Evolutionary conservation across 1,284 basidiomycete species (phyloP), one percentile per base, ranked within the genome.

Genomic region (Grifola frondosa): DNA sequence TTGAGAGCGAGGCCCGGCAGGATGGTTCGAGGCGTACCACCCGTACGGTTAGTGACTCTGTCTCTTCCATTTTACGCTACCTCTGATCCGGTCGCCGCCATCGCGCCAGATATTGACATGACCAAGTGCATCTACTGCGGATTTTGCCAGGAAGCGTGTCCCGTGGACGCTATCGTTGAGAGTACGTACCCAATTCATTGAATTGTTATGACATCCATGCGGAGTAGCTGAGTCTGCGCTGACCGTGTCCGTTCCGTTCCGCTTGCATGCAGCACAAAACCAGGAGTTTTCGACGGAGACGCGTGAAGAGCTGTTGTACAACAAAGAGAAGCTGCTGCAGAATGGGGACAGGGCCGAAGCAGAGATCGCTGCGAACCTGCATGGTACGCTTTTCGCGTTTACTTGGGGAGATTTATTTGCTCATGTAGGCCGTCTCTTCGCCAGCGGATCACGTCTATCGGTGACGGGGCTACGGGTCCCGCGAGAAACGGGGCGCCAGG

Each of bases 81-180:
- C 29, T 25, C 37, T 28, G 37, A 48, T 33, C 26, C 37, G 32
- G 31, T n/a, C n/a, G n/a, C n/a, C n/a, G n/a, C n/a, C n/a, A n/a
- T n/a, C n/a, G 44, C 44, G 40, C 15, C 50, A 93, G 91, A 97
- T 70, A 93, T 97, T 61, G 96, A 98, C 68, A 98, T 90, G 87
- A 90, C 88, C 43, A 90, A 84, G 77, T 97, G 95, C 70, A 97
- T 98, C 63, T 97, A 97, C 75, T 97, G 94, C 68, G 92, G 93
- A 47, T 95, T 95, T 77, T 95, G 93, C 70, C 94, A 97, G 71
- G 97, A 99, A 74, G 97, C 97, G 24, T 99, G 97, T 69, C 97
- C 97, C 11, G 97, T 99, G 47, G 97, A 99, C 69, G 97, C 97
- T 44, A 99, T 99, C 60, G 97, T 99, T 48, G 97, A 99, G 76